phyloP scores from a whole-genome alignment of 345 rosid genomes.

The Adansonia digitata region DNA sequence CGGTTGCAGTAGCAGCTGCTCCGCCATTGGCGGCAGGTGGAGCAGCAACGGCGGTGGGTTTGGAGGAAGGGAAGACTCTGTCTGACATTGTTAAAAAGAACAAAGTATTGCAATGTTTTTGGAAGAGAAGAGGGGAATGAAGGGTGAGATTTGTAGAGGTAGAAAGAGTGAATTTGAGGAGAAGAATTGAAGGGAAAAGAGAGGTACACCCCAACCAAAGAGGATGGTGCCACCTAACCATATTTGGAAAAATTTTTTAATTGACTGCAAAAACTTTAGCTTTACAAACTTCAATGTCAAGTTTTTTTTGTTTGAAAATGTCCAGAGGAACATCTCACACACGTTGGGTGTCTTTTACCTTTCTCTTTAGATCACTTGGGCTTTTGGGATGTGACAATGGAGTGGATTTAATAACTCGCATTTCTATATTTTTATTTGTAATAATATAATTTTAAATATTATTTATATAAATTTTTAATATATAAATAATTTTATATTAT shows the following conservation, averaged over 20 bases:
- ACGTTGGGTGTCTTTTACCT: neutral
- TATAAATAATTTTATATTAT: no score
- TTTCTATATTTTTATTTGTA: no score
- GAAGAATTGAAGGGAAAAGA: conserved; percentile 1
- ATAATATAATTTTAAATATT: no score
- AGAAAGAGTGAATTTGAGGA: conserved; percentile 18
- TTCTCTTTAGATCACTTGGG: no score
- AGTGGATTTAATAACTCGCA: no score
- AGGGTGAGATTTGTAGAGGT: conserved; percentile 2
- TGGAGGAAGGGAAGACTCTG: conserved; percentile 69
- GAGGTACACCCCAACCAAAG: conserved; percentile 20
- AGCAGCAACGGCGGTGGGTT: conserved; percentile 27
- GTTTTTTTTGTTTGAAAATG: neutral
- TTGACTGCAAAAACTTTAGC: neutral
- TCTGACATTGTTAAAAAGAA: conserved; percentile 40
- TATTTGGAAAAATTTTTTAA: neutral
- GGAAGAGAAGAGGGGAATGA: neutral
- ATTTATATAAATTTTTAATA: no score
- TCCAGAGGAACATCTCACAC: neutral
- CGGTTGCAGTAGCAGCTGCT: neutral
- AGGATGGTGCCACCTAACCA: conserved; percentile 23
- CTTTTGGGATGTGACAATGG: neutral
- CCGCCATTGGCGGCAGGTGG: conserved; percentile 19
- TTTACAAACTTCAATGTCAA: neutral
- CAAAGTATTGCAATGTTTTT: neutral